Conservation (phyloP, 371 early-diverging fungal genomes). For the Nematocida sp. region DNA sequence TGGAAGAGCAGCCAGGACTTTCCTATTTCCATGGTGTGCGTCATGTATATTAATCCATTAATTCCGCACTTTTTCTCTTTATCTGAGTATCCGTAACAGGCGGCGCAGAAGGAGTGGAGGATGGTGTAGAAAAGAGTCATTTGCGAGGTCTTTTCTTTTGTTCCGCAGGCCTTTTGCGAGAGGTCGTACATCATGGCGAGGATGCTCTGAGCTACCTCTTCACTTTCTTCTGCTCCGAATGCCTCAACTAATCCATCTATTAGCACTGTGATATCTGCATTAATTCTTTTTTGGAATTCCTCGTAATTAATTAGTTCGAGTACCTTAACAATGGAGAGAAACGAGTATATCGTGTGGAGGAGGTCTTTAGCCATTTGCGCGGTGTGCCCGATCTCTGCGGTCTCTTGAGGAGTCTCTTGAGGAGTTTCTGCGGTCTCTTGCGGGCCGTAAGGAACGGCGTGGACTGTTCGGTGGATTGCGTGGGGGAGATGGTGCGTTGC, state of each 20-base stretch:
- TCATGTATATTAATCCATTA: slow-evolving; percentile 40
- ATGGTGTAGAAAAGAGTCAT: slow-evolving; percentile 54
- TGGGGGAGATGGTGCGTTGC: neutral
- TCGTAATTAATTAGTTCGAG: slow-evolving; percentile 46
- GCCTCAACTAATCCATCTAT: slow-evolving; percentile 25
- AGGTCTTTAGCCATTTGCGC: slow-evolving; percentile 17
- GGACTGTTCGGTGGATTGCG: neutral
- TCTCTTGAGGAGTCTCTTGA: neutral
- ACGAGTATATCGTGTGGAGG: slow-evolving; percentile 19
- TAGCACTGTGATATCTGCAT: slow-evolving; percentile 1
- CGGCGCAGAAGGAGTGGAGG: slow-evolving; percentile 49
- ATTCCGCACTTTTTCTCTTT: slow-evolving; percentile 35
- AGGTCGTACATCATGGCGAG: slow-evolving; percentile 38
- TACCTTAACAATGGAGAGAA: slow-evolving; percentile 34
- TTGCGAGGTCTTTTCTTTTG: slow-evolving; percentile 49
- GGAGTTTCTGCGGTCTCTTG: neutral
- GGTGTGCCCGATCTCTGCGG: neutral
- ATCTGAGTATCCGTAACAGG: slow-evolving; percentile 38
- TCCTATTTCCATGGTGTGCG: slow-evolving; percentile 37
- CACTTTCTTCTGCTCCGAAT: slow-evolving; percentile 25
- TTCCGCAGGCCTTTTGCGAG: slow-evolving; percentile 9
- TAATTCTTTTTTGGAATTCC: slow-evolving; percentile 38
- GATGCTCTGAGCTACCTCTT: slow-evolving; percentile 19
- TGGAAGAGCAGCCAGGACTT: slow-evolving; percentile 35
- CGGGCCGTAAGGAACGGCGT: neutral